phyloP scores from a whole-genome alignment of 331 rosid genomes.

The Spiraea crenata region DNA sequence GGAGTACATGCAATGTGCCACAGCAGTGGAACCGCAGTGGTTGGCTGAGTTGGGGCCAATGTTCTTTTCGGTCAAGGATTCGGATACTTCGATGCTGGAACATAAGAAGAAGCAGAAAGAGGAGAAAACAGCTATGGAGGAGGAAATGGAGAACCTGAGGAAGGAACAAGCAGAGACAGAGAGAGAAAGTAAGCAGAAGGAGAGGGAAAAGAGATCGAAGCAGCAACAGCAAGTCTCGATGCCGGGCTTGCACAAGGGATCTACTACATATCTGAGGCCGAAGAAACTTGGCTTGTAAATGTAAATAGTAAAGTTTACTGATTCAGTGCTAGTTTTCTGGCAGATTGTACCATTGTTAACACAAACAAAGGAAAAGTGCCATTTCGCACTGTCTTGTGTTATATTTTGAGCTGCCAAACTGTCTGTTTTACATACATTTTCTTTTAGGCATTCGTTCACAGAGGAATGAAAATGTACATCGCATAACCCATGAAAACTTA shows the following conservation, averaged over 20 bases:
- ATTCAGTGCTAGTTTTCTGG: background rate
- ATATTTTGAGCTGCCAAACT: no score
- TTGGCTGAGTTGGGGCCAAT: constrained; percentile 94
- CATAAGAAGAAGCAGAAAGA: constrained; percentile 89
- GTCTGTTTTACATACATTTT: no score
- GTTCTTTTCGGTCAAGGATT: constrained; percentile 96
- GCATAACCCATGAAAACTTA: no score
- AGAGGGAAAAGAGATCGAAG: constrained; percentile 62
- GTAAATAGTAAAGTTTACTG: background rate
- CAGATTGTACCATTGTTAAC: background rate
- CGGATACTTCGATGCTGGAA: constrained; percentile 87
- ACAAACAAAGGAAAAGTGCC: background rate
- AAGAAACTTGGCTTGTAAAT: constrained; percentile 76
- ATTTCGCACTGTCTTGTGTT: no score
- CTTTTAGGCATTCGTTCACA: no score
- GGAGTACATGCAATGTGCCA: constrained; percentile 98
- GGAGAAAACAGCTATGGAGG: constrained; percentile 92
- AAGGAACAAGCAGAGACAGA: constrained; percentile 73
- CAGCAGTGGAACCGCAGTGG: constrained; percentile 98
- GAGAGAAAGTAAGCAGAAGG: constrained; percentile 50
- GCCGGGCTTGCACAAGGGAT: constrained; percentile 74
- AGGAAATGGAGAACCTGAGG: constrained; percentile 92
- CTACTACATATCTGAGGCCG: constrained; percentile 83
- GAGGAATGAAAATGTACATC: no score
- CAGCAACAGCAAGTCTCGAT: constrained; percentile 69